Conservation (phyloP, 306 rosid genomes). For the Begonia peltatifolia region DNA sequence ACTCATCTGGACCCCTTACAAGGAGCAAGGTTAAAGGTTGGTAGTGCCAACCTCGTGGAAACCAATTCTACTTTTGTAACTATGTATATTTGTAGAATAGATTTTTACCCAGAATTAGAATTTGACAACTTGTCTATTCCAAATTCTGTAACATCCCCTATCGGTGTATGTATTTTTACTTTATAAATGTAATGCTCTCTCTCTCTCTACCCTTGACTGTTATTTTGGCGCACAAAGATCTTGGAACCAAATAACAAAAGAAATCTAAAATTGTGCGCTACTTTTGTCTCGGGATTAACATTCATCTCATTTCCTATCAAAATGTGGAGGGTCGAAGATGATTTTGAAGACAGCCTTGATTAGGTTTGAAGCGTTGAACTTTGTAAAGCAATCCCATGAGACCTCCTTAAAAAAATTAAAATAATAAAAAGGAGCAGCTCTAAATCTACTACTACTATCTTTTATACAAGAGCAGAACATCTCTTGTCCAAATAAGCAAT, state of each 20-base stretch:
- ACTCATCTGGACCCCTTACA: slow-evolving; percentile 96
- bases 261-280: no score
- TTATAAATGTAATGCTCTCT: no score
- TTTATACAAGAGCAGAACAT: no score
- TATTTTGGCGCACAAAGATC: no score
- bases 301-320: slow-evolving; percentile 10
- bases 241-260: no score
- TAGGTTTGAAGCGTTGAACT: slow-evolving; percentile 45
- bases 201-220: not conserved
- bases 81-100: not conserved
- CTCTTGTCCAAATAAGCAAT: no score
- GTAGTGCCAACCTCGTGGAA: not conserved
- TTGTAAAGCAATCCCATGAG: slow-evolving; percentile 32
- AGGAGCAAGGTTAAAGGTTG: slow-evolving; percentile 51
- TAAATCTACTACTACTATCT: no score
- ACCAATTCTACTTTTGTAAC: not conserved
- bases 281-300: not conserved
- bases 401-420: no score
- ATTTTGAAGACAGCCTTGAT: slow-evolving; percentile 22
- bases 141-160: no score
- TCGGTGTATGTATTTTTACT: no score
- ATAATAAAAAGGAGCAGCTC: no score
- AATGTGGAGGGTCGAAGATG: slow-evolving; percentile 47
- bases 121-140: no score
- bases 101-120: not conserved